Conservation (phyloP, 2,329 filamentous ascomycete genomes). For the Penicillium sp. region DNA sequence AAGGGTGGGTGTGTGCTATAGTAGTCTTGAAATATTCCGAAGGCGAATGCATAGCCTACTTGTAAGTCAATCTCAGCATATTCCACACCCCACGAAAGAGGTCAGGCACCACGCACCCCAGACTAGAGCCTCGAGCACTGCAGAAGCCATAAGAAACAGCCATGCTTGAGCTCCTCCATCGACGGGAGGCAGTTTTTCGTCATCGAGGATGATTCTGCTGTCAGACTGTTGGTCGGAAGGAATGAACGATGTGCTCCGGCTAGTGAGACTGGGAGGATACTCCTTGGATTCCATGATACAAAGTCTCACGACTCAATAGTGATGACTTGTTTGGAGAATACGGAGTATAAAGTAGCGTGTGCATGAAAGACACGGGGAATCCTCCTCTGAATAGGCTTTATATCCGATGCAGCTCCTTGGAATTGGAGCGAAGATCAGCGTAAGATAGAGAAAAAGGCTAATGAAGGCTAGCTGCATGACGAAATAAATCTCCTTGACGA, state of each 20-base stretch:
- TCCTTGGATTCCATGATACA: conserved; percentile 7
- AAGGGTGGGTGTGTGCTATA: conserved; percentile 63
- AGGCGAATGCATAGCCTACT: conserved; percentile 65
- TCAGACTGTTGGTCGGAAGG: conserved; percentile 9
- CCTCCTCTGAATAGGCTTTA: conserved; percentile 2
- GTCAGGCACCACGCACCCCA: conserved; percentile 17
- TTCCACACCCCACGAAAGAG: too few species aligned
- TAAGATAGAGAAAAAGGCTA: conserved; percentile 4
- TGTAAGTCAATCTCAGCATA: background rate
- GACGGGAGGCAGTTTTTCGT: conserved; percentile 12
- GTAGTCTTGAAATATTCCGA: conserved; percentile 70
- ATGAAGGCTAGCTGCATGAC: conserved; percentile 13
- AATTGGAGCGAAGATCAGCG: background rate
- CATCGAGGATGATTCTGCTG: background rate
- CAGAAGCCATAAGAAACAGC: conserved; percentile 22
- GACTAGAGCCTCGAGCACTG: conserved; percentile 24
- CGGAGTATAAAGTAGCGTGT: background rate
- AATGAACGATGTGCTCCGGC: conserved; percentile 1
- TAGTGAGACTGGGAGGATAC: conserved; percentile 9
- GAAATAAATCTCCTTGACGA: conserved; percentile 9
- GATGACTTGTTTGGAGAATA: background rate
- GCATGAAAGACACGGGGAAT: background rate
- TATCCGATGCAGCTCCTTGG: background rate
- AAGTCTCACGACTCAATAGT: background rate
- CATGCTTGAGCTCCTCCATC: conserved; percentile 24